Evolutionary conservation across 805 yeast species (phyloP), one percentile per base, ranked within the genome.

Genomic region (Lipomyces kockii): DNA sequence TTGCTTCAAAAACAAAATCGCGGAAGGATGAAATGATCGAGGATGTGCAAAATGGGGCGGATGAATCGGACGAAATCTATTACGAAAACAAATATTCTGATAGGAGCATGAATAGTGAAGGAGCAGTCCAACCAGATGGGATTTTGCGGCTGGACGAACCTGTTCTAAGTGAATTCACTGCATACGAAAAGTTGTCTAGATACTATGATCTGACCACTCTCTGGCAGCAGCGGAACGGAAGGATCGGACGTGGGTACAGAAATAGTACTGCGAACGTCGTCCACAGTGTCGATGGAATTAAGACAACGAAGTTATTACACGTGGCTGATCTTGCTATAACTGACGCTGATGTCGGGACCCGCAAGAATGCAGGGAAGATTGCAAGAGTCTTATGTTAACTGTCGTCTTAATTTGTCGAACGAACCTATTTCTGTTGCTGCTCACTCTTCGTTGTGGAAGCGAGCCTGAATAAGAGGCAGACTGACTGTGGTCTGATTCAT

Each of bases 171-270:
- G 49, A 43, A 43, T 17, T 6, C 9, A 43, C 49, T 6, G 49
- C 49, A 17, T 43, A 43, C 49, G 49, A 43, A n/a, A 43, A 43
- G 49, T 43, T 43, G 49, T 43, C 49, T 11, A 43, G 49, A n/a
- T 43, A 43, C 49, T 17, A 43, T 17, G 49, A 43, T 17, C 9
- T 14, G 5, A 7, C 49, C n/a, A 43, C n/a, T 43, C 20, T n/a
- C 20, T n/a, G 22, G 20, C 49, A 43, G 22, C 12, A 17, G 20
- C 20, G 22, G 22, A 43, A 7, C 20, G 11, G 49, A 43, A 17
- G 49, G 49, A n/a, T 8, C 8, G 49, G 22, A 43, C 3, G 49
- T 43, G 49, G 49, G 14, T 43, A n/a, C 49, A 43, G 11, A n/a
- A 17, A 43, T 43, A 35, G 17, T 35, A 12, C 43, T 37, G 49